Conservation (phyloP, 2,329 filamentous ascomycete genomes). For the Epichloe gansuensis region DNA sequence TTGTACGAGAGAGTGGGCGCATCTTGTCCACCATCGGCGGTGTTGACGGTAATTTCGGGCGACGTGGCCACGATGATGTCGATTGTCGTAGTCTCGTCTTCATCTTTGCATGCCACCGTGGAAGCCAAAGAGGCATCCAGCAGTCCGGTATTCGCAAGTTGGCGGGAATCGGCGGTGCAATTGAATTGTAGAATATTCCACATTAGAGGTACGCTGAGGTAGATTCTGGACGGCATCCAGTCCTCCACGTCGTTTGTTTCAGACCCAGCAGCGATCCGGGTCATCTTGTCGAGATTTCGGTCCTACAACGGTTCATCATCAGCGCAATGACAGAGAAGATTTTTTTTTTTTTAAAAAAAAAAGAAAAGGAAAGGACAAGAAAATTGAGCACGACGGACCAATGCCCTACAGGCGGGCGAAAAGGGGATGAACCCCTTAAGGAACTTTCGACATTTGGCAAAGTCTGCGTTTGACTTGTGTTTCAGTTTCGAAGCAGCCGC, state of each 20-base stretch:
- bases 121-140: constrained; percentile 29
- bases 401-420: constrained; percentile 30
- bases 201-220: constrained; percentile 39
- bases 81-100: constrained; percentile 25
- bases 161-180: constrained; percentile 24
- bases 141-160: constrained; percentile 24
- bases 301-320: constrained; percentile 23
- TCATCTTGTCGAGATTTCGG: constrained; percentile 34
- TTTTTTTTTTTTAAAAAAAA: too few species aligned
- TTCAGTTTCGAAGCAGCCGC: constrained; percentile 34
- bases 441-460: constrained; percentile 36
- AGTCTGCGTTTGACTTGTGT: constrained; percentile 38
- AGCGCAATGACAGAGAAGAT: too few species aligned
- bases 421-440: constrained; percentile 33
- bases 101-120: constrained; percentile 15
- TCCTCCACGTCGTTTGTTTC: constrained; percentile 35
- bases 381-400: constrained; percentile 23
- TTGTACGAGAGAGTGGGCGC: constrained; percentile 29
- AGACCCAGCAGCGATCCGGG: constrained; percentile 33
- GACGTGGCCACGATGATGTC: constrained; percentile 39
- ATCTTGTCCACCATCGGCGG: constrained; percentile 36
- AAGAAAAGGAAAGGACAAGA: accelerated
- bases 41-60: constrained; percentile 37
- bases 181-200: constrained; percentile 39
- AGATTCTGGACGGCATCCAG: constrained; percentile 39